Evolutionary conservation across 257 asterid genomes (phyloP).

Genomic region (Linaria vulgaris): DNA sequence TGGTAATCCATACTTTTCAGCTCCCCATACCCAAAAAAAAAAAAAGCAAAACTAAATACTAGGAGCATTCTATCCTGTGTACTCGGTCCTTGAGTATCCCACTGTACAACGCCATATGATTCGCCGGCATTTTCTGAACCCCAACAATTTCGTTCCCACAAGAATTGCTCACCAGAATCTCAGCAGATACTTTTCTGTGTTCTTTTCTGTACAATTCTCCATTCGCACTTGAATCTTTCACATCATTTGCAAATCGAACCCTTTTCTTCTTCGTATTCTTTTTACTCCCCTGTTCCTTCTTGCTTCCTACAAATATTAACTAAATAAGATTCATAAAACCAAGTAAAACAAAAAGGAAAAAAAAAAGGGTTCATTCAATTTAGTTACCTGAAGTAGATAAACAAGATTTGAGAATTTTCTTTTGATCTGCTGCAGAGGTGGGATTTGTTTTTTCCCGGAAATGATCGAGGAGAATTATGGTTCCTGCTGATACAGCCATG

Average conservation of each 20-base stretch:
- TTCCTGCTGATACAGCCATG: constrained; percentile 81
- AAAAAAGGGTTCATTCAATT: background rate
- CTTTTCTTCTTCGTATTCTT: constrained; percentile 36
- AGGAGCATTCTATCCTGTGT: constrained; percentile 42
- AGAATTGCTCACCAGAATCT: constrained; percentile 1
- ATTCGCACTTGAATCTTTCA: constrained; percentile 55
- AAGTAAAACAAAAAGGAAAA: background rate
- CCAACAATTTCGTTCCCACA: constrained; percentile 38
- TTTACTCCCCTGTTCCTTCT: constrained; percentile 23
- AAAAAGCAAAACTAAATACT: constrained; percentile 9
- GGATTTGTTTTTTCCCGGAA: constrained; percentile 33
- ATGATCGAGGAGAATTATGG: constrained; percentile 59
- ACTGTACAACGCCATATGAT: constrained; percentile 62
- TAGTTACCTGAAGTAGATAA: constrained; percentile 59
- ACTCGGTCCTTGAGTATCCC: constrained; percentile 68
- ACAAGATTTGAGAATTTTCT: constrained; percentile 46
- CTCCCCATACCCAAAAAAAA: too few species aligned
- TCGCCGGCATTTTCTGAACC: constrained; percentile 48
- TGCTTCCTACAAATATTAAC: constrained; percentile 25
- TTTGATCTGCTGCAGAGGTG: constrained; percentile 7
- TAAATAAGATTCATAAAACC: background rate
- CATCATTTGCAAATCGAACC: constrained; percentile 72
- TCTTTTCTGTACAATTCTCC: constrained; percentile 56
- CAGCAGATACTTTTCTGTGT: constrained; percentile 7
- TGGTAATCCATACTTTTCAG: background rate